A percentile compares a stretch with the other conserved stretches of the same genome.
These are phyloP conservation scores for Protea cynaroides DNA, from an alignment of 164 flowering plant species.

Conservation along the genomic window DNA sequence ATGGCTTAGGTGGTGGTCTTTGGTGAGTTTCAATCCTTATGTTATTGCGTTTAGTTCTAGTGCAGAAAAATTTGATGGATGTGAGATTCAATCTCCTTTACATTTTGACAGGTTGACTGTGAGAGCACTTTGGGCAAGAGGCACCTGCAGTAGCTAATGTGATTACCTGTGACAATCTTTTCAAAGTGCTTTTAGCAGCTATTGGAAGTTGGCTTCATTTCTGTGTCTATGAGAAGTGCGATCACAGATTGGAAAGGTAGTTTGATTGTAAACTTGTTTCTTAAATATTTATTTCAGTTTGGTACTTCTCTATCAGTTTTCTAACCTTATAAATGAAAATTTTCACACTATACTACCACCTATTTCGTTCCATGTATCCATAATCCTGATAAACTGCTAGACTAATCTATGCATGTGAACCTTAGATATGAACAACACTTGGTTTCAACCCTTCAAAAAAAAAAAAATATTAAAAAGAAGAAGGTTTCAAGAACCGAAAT, in stretches of 20 bases:
- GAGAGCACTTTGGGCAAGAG: slow-evolving; percentile 60
- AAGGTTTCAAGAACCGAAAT: too few relatives aligned
- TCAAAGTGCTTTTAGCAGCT: slow-evolving; percentile 64
- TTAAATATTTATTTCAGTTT: neutral
- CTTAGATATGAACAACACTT: too few relatives aligned
- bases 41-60: too few relatives aligned
- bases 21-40: neutral
- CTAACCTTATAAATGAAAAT: too few relatives aligned
- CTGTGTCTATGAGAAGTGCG: slow-evolving; percentile 72
- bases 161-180: slow-evolving; percentile 61
- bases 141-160: slow-evolving; percentile 85
- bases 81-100: neutral
- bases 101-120: slow-evolving; percentile 47
- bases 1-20: neutral
- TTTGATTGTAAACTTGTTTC: neutral
- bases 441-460: too few relatives aligned
- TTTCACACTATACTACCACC: too few relatives aligned
- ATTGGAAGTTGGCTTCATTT: slow-evolving; percentile 68
- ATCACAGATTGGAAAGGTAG: slow-evolving; percentile 73
- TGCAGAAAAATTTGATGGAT: neutral
- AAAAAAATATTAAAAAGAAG: too few relatives aligned
- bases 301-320: neutral
- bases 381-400: too few relatives aligned
- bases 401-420: too few relatives aligned
- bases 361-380: too few relatives aligned